These are phyloP conservation scores for Cladosporium sp. DNA, from an alignment of 2,329 filamentous ascomycete species.

Conservation along the genomic window DNA sequence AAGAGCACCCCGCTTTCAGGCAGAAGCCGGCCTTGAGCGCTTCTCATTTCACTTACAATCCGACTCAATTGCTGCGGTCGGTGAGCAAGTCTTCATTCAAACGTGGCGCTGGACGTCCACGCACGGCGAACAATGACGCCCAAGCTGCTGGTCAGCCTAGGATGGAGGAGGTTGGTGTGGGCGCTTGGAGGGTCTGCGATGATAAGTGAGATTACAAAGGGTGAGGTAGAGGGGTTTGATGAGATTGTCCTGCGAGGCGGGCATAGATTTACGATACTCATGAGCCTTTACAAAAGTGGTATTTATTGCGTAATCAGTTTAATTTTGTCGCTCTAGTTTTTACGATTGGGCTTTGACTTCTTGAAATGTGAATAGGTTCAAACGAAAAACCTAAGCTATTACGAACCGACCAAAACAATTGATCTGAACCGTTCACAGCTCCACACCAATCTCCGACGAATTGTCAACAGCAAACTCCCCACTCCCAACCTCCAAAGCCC, in stretches of 20 bases:
- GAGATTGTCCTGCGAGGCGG: not conserved
- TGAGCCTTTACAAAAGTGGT: not conserved
- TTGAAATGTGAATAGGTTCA: too few species aligned
- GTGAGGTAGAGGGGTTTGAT: not conserved
- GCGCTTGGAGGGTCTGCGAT: slow-evolving; percentile 6
- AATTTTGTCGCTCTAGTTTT: too few species aligned
- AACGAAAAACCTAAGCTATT: too few species aligned
- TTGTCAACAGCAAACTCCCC: not conserved
- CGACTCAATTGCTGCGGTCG: not conserved
- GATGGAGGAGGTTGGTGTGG: slow-evolving; percentile 8
- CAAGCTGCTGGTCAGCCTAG: not conserved
- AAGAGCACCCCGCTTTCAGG: not conserved
- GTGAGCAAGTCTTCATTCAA: not conserved
- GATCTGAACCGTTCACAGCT: not conserved
- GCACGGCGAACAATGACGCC: not conserved
- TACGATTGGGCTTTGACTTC: too few species aligned
- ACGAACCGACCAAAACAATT: not conserved
- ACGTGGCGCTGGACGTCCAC: not conserved
- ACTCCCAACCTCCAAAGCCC: not conserved
- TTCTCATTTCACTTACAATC: not conserved
- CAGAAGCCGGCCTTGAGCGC: not conserved
- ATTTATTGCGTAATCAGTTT: not conserved
- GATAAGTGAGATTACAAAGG: not conserved
- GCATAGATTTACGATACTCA: not conserved
- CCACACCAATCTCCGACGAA: not conserved